Percentiles rank a stretch among this genome's conserved stretches.
phyloP scores from a whole-genome alignment of 2,329 filamentous ascomycete genomes.

The Tolypocladium ovalisporum region DNA sequence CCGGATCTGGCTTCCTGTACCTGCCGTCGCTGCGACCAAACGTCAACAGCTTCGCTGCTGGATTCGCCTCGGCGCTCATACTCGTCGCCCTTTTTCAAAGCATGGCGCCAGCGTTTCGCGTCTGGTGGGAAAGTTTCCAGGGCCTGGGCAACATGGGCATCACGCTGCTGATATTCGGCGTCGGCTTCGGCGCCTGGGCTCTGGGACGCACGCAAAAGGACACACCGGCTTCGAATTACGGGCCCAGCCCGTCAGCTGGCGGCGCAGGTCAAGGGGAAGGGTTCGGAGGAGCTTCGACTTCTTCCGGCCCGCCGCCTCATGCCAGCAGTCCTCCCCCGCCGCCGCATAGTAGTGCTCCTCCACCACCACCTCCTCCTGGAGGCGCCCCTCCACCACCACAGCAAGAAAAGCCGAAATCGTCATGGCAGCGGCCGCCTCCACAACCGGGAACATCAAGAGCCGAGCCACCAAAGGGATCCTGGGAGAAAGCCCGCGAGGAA shows the following conservation, averaged over 20 bases:
- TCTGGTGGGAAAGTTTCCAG: slow-evolving; percentile 62
- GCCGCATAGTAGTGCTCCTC: slow-evolving; percentile 8
- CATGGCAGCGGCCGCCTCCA: slow-evolving; percentile 11
- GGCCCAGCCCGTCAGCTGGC: slow-evolving; percentile 9
- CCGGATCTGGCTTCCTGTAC: slow-evolving; percentile 84
- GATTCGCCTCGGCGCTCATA: slow-evolving; percentile 66
- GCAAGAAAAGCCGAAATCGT: slow-evolving; percentile 8
- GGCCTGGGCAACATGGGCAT: slow-evolving; percentile 65
- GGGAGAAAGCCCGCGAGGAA: slow-evolving; percentile 62
- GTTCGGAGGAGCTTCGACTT: slow-evolving; percentile 15
- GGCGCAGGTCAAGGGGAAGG: slow-evolving; percentile 12
- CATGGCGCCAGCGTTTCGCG: slow-evolving; percentile 60
- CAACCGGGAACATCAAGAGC: slow-evolving; percentile 8
- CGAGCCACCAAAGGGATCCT: slow-evolving; percentile 35
- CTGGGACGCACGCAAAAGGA: slow-evolving; percentile 27
- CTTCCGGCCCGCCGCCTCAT: slow-evolving; percentile 19
- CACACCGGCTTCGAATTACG: slow-evolving; percentile 7
- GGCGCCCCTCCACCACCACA: slow-evolving; percentile 5
- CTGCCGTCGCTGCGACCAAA: slow-evolving; percentile 82
- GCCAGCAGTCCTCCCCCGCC: slow-evolving; percentile 21
- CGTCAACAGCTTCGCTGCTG: slow-evolving; percentile 82
- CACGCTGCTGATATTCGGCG: slow-evolving; percentile 57
- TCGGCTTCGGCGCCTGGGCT: slow-evolving; percentile 71
- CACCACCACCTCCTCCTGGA: slow-evolving; percentile 4
- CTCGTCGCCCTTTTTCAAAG: slow-evolving; percentile 62